A percentile compares a stretch with the other conserved stretches of the same genome.
Evolutionary conservation across 2,329 filamentous ascomycete species (phyloP).

Genomic region (Amesomyces nigricolor): DNA sequence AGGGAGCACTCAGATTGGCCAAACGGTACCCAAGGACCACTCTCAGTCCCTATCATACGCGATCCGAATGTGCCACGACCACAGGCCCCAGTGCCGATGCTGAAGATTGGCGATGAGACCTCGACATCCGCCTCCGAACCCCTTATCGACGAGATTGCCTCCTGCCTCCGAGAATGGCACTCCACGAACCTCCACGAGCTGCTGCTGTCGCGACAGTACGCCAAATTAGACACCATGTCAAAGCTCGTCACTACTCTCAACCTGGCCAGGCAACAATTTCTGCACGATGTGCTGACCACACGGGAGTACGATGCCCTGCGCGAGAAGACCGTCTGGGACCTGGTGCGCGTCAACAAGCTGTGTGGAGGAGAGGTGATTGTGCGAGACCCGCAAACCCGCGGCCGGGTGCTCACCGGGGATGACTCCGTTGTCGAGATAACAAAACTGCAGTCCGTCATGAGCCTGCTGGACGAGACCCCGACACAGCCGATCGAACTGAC

Average conservation of each 20-base stretch:
- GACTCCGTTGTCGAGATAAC: conserved; percentile 91
- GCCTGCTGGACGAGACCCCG: conserved; percentile 79
- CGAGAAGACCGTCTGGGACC: conserved; percentile 90
- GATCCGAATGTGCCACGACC: conserved; percentile 69
- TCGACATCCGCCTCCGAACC: conserved; percentile 85
- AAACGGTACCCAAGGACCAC: conserved; percentile 37
- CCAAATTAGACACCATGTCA: conserved; percentile 73
- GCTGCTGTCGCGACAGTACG: conserved; percentile 76
- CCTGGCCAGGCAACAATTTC: conserved; percentile 76
- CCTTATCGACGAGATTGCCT: conserved; percentile 94
- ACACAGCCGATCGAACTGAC: conserved; percentile 60
- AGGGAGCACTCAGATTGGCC: conserved; percentile 26
- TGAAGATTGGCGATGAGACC: conserved; percentile 96
- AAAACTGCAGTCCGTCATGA: conserved; percentile 92
- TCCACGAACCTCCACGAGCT: conserved; percentile 93
- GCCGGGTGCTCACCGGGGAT: conserved; percentile 81
- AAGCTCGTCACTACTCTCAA: conserved; percentile 78
- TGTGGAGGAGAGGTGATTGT: conserved; percentile 93
- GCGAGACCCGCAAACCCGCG: conserved; percentile 75
- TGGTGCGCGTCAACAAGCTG: conserved; percentile 91
- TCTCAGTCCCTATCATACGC: conserved; percentile 48
- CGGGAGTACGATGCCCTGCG: conserved; percentile 76
- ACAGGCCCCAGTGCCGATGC: conserved; percentile 88
- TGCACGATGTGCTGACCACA: conserved; percentile 87
- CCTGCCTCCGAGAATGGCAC: conserved; percentile 95